Conservation (phyloP, 164 flowering plant genomes). For the Berberis thunbergii region DNA sequence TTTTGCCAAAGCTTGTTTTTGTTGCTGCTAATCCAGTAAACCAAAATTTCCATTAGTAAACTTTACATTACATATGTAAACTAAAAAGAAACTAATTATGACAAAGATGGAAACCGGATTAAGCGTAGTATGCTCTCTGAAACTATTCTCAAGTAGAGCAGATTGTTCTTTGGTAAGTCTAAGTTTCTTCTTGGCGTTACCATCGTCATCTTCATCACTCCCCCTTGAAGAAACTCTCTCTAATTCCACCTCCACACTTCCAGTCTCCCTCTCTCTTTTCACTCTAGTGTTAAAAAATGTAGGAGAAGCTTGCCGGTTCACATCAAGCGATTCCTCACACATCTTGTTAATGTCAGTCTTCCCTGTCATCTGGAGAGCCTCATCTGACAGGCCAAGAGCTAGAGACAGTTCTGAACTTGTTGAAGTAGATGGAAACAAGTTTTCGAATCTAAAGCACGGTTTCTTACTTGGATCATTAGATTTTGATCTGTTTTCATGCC, state of each 20-base stretch:
- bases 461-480: slow-evolving; percentile 4
- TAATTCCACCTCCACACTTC: slow-evolving; percentile 38
- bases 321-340: background rate
- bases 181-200: slow-evolving; percentile 70
- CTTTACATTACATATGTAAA: background rate
- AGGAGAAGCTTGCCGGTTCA: slow-evolving; percentile 21
- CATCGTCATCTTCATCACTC: slow-evolving; percentile 74
- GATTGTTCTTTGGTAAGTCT: slow-evolving; percentile 81
- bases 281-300: slow-evolving; percentile 48
- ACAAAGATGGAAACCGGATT: slow-evolving; percentile 51
- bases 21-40: background rate
- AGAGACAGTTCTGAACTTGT: slow-evolving; percentile 39
- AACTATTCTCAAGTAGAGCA: slow-evolving; percentile 76
- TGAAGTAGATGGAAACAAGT: background rate
- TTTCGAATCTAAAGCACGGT: slow-evolving; percentile 6
- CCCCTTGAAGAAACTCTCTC: slow-evolving; percentile 35
- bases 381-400: slow-evolving; percentile 42
- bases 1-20: slow-evolving; percentile 5
- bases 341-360: no score
- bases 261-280: slow-evolving; percentile 47
- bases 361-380: background rate
- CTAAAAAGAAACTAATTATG: background rate
- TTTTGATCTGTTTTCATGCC: background rate
- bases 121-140: slow-evolving; percentile 64
- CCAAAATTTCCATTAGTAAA: background rate